Conservation (phyloP, 192 early-diverging fungal species). For the Martensiomyces pterosporus region DNA sequence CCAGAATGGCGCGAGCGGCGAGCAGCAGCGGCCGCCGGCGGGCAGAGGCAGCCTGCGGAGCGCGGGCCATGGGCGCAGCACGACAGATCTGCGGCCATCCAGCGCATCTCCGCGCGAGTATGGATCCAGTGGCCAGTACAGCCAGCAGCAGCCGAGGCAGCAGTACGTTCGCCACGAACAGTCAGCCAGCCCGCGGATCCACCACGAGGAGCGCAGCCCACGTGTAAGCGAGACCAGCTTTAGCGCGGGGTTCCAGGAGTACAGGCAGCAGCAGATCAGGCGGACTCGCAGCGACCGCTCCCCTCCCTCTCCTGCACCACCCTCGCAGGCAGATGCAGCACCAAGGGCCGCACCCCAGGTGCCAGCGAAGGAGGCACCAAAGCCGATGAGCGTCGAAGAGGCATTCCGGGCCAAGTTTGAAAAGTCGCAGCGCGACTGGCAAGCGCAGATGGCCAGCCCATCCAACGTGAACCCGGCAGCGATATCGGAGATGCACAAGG, state of each 20-base stretch:
- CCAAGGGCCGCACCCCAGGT: constrained; percentile 2
- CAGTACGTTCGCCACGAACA: neutral
- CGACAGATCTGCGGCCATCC: too few relatives aligned
- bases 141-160: neutral
- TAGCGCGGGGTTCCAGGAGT: neutral
- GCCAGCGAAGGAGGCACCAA: constrained; percentile 5
- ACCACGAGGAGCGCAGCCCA: too few relatives aligned
- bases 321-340: constrained; percentile 13
- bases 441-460: constrained; percentile 16
- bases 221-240: neutral
- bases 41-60: neutral
- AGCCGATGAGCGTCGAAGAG: constrained; percentile 35
- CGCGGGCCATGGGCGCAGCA: neutral
- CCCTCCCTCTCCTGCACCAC: neutral
- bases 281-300: neutral
- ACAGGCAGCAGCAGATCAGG: neutral
- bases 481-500: constrained; percentile 44
- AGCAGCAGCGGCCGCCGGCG: too few relatives aligned
- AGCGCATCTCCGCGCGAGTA: too few relatives aligned
- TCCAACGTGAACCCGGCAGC: constrained; percentile 17
- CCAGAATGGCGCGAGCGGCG: neutral
- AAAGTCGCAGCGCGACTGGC: constrained; percentile 45
- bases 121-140: too few relatives aligned
- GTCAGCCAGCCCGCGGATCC: too few relatives aligned
- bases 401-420: constrained; percentile 47